phyloP scores from a whole-genome alignment of 176 grass and related monocot genomes.

The Eremochloa ophiuroides region DNA sequence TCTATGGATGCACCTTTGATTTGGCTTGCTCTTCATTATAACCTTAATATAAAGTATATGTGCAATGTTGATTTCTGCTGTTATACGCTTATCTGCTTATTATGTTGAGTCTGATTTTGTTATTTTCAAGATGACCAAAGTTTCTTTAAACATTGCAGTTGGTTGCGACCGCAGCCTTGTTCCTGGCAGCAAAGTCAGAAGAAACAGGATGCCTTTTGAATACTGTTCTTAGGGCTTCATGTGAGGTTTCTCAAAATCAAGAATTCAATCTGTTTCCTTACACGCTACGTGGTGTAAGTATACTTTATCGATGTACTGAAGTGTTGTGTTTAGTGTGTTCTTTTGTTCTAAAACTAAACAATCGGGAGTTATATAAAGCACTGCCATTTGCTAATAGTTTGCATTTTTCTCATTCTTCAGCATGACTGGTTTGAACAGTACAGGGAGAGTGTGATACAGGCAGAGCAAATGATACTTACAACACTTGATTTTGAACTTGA shows the following conservation, averaged over 20 bases:
- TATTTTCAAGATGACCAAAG: background rate
- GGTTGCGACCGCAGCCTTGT: constrained; percentile 79
- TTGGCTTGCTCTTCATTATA: background rate
- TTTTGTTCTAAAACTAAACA: background rate
- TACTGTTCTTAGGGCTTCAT: constrained; percentile 69
- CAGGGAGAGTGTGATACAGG: constrained; percentile 62
- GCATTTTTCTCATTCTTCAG: constrained; percentile 35
- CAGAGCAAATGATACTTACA: constrained; percentile 86
- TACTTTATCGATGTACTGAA: constrained; percentile 4
- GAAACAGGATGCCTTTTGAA: constrained; percentile 74
- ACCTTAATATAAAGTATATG: background rate
- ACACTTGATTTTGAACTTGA: constrained; percentile 93
- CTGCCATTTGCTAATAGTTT: constrained; percentile 9
- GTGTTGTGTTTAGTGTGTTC: background rate
- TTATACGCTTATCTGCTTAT: background rate
- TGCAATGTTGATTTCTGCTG: background rate
- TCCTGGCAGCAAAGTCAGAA: constrained; percentile 77
- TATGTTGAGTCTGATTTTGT: background rate
- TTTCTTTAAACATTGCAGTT: constrained; percentile 50
- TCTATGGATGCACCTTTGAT: background rate
- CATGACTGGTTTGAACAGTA: constrained; percentile 90
- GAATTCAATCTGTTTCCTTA: constrained; percentile 60
- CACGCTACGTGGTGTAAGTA: constrained; percentile 56
- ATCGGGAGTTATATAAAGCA: background rate
- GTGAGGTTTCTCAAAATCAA: constrained; percentile 71